Base-by-base conservation (phyloP, 371 early-diverging fungal genomes). In the Apophysomyces sp. region DNA sequence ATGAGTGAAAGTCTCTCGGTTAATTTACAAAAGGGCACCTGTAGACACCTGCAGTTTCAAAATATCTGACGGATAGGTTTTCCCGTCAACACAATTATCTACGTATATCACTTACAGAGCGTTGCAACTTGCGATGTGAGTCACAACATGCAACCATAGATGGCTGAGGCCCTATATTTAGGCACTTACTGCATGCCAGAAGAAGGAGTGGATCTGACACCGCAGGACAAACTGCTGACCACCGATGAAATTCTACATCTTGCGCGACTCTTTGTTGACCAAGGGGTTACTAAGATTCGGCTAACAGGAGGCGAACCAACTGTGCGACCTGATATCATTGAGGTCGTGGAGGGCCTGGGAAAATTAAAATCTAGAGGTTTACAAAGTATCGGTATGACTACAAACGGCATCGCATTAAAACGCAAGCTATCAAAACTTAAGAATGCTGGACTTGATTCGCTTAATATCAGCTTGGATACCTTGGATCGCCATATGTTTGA, bases 101-200 rank as follows among this genome's bases (percentile, higher is more conserved):
- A 58, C 89, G 98, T 15, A 94, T 97, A 32, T 94, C 95, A 0
- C 68, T 97, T 13, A 96, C 97, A 2, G 98, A 97, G 69, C 81
- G 86, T 30, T 97, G 98, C 78, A 97, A 97, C 67, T 79, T 97
- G 55, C 81, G 98, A 68, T 97, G 96, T 89, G 88, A 66, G 75
- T 27, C n/a, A 44, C 51, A 44, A 49, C 52, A 29, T 16, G 53
- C 31, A 44, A 41, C 40, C 36, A 16, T 8, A 52, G 27, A 21
- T 34, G 21, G 3, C 31, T 49, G 15, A 55, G 26, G 13, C 3
- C 41, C 16, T 34, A 32, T 52, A 54, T 59, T 31, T 30, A 91
- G 92, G 94, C 67, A 92, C 93, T 0, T 97, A 97, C 74, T 97
- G 98, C 73, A 97, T 97, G 98, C 97, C 96, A 5, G 94, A 86